These are phyloP conservation scores for Trichosporon inkin DNA, from an alignment of 1,284 basidiomycete genomes.

Conservation along the genomic window DNA sequence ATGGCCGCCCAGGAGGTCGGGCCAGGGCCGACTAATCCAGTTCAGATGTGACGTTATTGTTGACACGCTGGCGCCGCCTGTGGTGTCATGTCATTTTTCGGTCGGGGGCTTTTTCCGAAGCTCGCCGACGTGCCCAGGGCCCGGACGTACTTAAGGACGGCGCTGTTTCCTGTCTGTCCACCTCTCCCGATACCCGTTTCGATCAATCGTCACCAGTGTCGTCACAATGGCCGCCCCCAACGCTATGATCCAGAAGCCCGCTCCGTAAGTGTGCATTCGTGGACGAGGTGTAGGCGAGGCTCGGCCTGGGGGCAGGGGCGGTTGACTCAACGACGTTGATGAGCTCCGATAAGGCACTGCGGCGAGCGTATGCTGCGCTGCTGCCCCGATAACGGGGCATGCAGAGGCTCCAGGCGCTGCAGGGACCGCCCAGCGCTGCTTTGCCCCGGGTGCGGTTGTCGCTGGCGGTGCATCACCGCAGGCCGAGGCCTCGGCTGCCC, in stretches of 20 bases:
- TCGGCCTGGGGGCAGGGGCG: neutral
- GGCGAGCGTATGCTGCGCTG: neutral
- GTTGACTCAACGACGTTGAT: neutral
- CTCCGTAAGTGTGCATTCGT: conserved; percentile 36
- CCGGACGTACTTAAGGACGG: neutral
- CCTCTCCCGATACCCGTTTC: neutral
- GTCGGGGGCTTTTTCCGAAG: conserved; percentile 4
- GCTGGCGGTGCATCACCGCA: neutral
- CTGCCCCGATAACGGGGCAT: too few species aligned
- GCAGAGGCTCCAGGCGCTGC: too few species aligned
- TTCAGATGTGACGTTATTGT: conserved; percentile 3
- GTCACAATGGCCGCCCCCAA: conserved; percentile 21
- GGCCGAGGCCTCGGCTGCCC: neutral
- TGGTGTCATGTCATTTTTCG: neutral
- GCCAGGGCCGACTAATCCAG: neutral
- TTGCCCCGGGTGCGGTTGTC: too few species aligned
- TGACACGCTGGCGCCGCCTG: neutral
- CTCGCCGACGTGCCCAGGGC: neutral
- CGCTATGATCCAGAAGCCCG: conserved; percentile 45
- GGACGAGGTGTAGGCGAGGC: neutral
- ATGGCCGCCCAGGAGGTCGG: neutral
- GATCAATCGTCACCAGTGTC: neutral
- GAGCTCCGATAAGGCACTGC: neutral
- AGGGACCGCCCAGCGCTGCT: too few species aligned
- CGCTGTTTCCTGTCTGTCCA: neutral